These are phyloP conservation scores for Heracleum sosnowskyi DNA, from an alignment of 129 eudicot genomes.

Conservation along the genomic window DNA sequence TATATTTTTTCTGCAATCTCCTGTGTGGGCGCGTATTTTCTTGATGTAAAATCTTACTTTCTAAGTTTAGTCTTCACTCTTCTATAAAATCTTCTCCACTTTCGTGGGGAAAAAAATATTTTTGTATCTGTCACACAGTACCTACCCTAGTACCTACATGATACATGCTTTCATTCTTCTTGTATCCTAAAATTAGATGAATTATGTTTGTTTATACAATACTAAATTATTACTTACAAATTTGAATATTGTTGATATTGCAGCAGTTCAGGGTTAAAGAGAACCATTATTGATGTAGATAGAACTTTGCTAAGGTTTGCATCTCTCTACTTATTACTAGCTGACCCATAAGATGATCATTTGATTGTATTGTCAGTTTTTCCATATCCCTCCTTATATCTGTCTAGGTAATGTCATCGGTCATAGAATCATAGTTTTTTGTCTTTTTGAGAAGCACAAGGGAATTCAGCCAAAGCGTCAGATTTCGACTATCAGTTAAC, in stretches of 20 bases:
- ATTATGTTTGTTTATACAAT: neutral
- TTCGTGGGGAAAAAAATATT: neutral
- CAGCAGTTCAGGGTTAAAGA: conserved; percentile 46
- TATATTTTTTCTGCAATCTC: neutral
- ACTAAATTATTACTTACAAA: neutral
- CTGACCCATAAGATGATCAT: neutral
- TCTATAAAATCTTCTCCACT: neutral
- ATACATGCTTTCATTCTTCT: neutral
- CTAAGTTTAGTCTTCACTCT: neutral
- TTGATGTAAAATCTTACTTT: neutral
- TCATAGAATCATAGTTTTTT: neutral
- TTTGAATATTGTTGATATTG: conserved; percentile 16
- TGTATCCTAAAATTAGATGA: neutral
- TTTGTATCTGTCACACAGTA: neutral
- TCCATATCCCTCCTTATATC: neutral
- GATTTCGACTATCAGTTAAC: neutral
- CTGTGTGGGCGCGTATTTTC: neutral
- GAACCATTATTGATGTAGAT: conserved; percentile 24
- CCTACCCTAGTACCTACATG: neutral
- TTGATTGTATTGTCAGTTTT: neutral
- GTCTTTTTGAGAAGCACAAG: neutral
- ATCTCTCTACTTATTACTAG: conserved; percentile 15
- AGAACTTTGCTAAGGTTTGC: conserved; percentile 47
- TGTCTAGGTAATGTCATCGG: neutral
- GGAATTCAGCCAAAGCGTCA: neutral